A percentile compares a stretch with the other conserved stretches of the same genome.
Evolutionary conservation across 2,329 filamentous ascomycete genomes (phyloP).

Genomic region (Intubia oerlemansii): DNA sequence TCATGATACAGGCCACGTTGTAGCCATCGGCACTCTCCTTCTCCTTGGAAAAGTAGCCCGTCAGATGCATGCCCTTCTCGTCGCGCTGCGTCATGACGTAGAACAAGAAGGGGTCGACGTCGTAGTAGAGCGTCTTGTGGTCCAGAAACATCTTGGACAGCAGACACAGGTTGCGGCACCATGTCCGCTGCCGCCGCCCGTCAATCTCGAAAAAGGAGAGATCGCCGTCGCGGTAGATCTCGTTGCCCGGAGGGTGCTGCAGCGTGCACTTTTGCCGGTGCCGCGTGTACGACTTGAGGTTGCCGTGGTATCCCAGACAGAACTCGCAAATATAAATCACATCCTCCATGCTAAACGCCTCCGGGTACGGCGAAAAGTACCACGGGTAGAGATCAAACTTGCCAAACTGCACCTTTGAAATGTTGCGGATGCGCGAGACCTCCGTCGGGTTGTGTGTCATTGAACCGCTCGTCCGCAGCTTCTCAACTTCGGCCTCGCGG

Average conservation of each 20-base stretch:
- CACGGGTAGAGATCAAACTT: conserved; percentile 82
- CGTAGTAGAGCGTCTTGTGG: conserved; percentile 97
- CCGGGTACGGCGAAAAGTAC: conserved; percentile 97
- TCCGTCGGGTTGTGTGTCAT: conserved; percentile 99
- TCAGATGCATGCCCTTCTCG: conserved; percentile 77
- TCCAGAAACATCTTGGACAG: conserved; percentile 92
- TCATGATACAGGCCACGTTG: conserved; percentile 95
- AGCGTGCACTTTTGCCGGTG: conserved; percentile 82
- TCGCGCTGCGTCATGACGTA: conserved; percentile 91
- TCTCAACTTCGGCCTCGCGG: conserved; percentile 86
- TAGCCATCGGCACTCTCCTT: conserved; percentile 94
- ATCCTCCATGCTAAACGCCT: conserved; percentile 70
- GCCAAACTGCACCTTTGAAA: conserved; percentile 87
- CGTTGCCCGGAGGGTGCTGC: conserved; percentile 86
- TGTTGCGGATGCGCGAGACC: conserved; percentile 85
- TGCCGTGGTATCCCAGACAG: conserved; percentile 77
- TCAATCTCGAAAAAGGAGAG: conserved; percentile 97
- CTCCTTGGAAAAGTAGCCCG: conserved; percentile 99
- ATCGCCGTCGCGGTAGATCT: conserved; percentile 88
- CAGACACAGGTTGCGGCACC: conserved; percentile 89
- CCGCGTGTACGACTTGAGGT: conserved; percentile 59
- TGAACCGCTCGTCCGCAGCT: conserved; percentile 77
- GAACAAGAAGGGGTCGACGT: conserved; percentile 97
- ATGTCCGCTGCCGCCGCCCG: conserved; percentile 78
- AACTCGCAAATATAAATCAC: conserved; percentile 95